These are phyloP conservation scores for Sambucus nigra DNA, from an alignment of 129 eudicot species.

Conservation along the genomic window DNA sequence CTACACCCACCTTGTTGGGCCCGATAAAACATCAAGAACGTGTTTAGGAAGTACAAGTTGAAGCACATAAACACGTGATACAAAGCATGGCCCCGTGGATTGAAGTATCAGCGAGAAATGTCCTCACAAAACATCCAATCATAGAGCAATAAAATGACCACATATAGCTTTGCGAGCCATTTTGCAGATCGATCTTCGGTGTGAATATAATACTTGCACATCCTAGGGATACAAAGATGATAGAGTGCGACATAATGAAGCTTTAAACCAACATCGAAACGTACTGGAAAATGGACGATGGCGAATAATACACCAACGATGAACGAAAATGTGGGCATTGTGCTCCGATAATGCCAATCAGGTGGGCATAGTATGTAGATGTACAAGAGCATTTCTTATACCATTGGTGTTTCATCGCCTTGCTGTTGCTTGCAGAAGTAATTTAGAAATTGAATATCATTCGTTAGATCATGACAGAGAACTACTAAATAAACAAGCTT, in stretches of 20 bases:
- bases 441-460: not conserved
- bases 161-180: constrained; percentile 55
- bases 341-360: constrained; percentile 84
- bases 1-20: constrained; percentile 67
- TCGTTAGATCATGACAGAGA: too few species aligned
- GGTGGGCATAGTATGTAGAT: constrained; percentile 87
- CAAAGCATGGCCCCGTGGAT: constrained; percentile 88
- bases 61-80: constrained; percentile 87
- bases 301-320: constrained; percentile 61
- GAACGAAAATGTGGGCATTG: constrained; percentile 82
- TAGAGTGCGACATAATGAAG: constrained; percentile 54
- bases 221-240: constrained; percentile 77
- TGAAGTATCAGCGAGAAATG: constrained; percentile 47
- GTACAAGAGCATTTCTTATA: constrained; percentile 85
- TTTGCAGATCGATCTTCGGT: constrained; percentile 55
- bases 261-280: constrained; percentile 42
- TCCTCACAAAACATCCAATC: constrained; percentile 56
- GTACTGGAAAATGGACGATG: constrained; percentile 45
- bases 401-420: constrained; percentile 94
- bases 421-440: constrained; percentile 68
- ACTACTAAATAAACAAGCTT: too few species aligned
- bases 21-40: constrained; percentile 85
- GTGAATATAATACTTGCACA: constrained; percentile 74
- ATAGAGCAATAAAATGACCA: constrained; percentile 33
- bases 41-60: constrained; percentile 67